Conservation (phyloP, 2,329 filamentous ascomycete species). For the Emydomyces testavorans region DNA sequence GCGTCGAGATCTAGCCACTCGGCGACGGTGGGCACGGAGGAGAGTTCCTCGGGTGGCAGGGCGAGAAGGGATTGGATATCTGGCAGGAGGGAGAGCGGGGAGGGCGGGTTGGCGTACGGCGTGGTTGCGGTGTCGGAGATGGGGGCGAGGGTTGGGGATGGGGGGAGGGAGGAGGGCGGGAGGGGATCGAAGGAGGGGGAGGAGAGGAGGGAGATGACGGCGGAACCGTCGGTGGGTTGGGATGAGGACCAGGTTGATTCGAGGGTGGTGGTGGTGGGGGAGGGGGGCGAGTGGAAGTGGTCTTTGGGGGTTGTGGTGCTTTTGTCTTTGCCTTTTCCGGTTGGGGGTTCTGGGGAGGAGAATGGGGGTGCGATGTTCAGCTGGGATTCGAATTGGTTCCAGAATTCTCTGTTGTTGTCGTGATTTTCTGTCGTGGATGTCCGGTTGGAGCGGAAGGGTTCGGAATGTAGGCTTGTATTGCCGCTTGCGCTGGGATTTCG, state of each 20-base stretch:
- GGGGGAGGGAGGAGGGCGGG: conserved; percentile 26
- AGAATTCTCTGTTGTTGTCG: conserved; percentile 17
- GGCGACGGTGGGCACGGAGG: conserved; percentile 14
- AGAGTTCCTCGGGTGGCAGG: conserved; percentile 1
- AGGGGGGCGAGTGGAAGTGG: background rate
- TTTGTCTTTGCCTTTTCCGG: conserved; percentile 17
- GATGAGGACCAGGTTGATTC: conserved; percentile 18
- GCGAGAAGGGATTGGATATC: conserved; percentile 16
- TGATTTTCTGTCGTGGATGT: conserved; percentile 5
- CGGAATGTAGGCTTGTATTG: conserved; percentile 6
- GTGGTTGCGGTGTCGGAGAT: conserved; percentile 16
- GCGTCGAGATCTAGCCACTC: conserved; percentile 17
- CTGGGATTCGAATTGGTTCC: conserved; percentile 19
- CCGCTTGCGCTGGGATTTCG: conserved; percentile 2
- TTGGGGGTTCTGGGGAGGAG: conserved; percentile 1
- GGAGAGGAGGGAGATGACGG: conserved; percentile 32
- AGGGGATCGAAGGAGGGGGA: conserved; percentile 24
- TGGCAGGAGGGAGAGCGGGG: conserved; percentile 13
- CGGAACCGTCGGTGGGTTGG: conserved; percentile 32
- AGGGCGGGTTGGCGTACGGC: background rate
- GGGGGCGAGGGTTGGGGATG: conserved; percentile 25
- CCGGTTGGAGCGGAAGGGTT: conserved; percentile 20
- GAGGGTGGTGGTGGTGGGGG: conserved; percentile 10
- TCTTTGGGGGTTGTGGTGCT: conserved; percentile 2
- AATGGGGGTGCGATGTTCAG: background rate